Percentiles rank a stretch among this genome's conserved stretches.
Conservation (phyloP, 306 rosid genomes). For the Phaseolus lunatus region DNA sequence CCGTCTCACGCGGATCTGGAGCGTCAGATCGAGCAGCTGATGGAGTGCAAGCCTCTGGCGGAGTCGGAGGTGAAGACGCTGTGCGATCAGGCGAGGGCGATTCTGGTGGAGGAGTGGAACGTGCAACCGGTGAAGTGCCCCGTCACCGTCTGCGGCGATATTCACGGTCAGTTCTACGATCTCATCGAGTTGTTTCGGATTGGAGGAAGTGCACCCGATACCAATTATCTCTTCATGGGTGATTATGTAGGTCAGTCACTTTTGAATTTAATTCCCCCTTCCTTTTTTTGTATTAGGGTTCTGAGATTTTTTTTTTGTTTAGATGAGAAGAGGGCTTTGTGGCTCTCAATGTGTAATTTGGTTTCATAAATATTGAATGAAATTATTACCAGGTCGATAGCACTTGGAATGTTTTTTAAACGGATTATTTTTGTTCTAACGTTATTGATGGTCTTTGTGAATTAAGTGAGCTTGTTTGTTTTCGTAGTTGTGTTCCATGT, state of each 20-base stretch:
- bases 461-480: constrained; percentile 19
- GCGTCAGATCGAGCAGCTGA: constrained; percentile 70
- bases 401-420: not conserved
- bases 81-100: constrained; percentile 78
- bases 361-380: not conserved
- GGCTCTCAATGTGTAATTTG: not conserved
- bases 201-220: constrained; percentile 91
- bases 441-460: not conserved
- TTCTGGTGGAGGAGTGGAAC: constrained; percentile 97
- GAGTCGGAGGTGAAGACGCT: constrained; percentile 66
- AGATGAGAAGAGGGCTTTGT: not conserved
- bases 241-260: constrained; percentile 86
- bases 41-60: constrained; percentile 66
- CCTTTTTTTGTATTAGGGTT: not conserved
- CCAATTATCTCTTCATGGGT: constrained; percentile 98
- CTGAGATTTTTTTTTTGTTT: not conserved
- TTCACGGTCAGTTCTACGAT: constrained; percentile 98
- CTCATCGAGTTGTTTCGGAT: constrained; percentile 93
- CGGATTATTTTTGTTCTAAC: not conserved
- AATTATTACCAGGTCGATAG: not conserved
- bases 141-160: constrained; percentile 95
- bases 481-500: constrained; percentile 14
- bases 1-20: constrained; percentile 74
- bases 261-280: not conserved
- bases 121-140: constrained; percentile 99